phyloP scores from a whole-genome alignment of 257 asterid species.

The Cruciata laevipes region DNA sequence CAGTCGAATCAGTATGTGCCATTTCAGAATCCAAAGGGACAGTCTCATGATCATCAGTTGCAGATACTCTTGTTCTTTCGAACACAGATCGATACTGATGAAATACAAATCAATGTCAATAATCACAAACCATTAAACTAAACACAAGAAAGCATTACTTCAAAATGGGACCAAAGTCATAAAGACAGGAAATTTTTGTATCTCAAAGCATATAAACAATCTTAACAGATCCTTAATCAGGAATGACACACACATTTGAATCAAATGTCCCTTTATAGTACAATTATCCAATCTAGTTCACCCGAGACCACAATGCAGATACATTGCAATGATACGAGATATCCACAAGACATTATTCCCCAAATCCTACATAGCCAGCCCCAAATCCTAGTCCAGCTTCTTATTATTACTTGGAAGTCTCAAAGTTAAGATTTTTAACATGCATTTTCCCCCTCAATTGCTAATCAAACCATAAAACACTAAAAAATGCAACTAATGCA shows the following conservation, averaged over 20 bases:
- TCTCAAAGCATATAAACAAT: not conserved
- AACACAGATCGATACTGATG: conserved; percentile 25
- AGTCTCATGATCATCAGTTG: conserved; percentile 22
- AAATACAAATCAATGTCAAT: conserved; percentile 4
- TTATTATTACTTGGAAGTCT: too few relatives aligned
- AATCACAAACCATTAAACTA: conserved; percentile 2
- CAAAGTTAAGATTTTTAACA: not conserved
- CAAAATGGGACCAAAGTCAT: not conserved
- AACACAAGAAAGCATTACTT: not conserved
- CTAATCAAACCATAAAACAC: not conserved
- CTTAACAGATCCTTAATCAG: not conserved
- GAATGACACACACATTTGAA: not conserved
- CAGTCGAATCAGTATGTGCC: conserved; percentile 8
- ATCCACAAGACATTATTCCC: too few relatives aligned
- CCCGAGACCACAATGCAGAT: too few relatives aligned
- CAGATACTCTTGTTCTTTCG: conserved; percentile 5
- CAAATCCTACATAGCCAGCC: too few relatives aligned
- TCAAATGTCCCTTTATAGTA: not conserved
- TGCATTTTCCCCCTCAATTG: not conserved
- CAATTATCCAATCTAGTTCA: not conserved
- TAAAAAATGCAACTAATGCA: not conserved
- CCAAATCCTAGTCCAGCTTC: not conserved
- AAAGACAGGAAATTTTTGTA: not conserved
- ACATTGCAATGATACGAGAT: too few relatives aligned
- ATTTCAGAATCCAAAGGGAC: conserved; percentile 13